These are phyloP conservation scores for Exophiala alcalophila DNA, from an alignment of 2,329 filamentous ascomycete genomes.

Conservation along the genomic window DNA sequence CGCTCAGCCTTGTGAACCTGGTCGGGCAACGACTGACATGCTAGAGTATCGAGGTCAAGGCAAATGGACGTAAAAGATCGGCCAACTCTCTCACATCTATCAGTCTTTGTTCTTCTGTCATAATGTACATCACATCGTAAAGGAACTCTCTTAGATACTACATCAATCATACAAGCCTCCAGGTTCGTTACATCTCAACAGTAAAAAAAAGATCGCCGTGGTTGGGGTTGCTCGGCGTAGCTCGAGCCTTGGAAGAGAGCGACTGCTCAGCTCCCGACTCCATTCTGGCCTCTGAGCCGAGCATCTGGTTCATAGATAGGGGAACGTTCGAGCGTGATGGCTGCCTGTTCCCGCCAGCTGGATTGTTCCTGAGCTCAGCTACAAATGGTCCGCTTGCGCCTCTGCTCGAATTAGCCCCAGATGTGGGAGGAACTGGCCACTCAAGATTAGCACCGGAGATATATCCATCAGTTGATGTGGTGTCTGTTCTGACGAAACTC, in stretches of 20 bases:
- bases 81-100: too few species aligned
- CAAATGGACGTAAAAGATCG: too few species aligned
- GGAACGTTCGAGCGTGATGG: slow-evolving; percentile 1
- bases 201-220: slow-evolving; percentile 29
- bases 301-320: slow-evolving; percentile 12
- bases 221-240: slow-evolving; percentile 27
- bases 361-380: slow-evolving; percentile 10
- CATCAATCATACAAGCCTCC: too few species aligned
- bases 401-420: slow-evolving; percentile 6
- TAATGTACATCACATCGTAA: slow-evolving; percentile 1
- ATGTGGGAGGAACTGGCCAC: slow-evolving; percentile 19
- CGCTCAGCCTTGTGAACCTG: too few species aligned
- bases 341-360: slow-evolving; percentile 6
- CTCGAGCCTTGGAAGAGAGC: slow-evolving; percentile 21
- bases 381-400: slow-evolving; percentile 2
- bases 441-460: slow-evolving; percentile 23
- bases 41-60: too few species aligned
- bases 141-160: too few species aligned
- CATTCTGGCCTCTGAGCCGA: slow-evolving; percentile 3
- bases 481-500: slow-evolving; percentile 24
- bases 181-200: slow-evolving; percentile 20
- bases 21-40: too few species aligned
- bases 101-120: not conserved
- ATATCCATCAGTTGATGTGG: slow-evolving; percentile 24
- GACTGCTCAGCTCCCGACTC: slow-evolving; percentile 12